A percentile compares a stretch with the other conserved stretches of the same genome.
These are phyloP conservation scores for Collariella sp. DNA, from an alignment of 495 filamentous ascomycete genomes.

Conservation along the genomic window DNA sequence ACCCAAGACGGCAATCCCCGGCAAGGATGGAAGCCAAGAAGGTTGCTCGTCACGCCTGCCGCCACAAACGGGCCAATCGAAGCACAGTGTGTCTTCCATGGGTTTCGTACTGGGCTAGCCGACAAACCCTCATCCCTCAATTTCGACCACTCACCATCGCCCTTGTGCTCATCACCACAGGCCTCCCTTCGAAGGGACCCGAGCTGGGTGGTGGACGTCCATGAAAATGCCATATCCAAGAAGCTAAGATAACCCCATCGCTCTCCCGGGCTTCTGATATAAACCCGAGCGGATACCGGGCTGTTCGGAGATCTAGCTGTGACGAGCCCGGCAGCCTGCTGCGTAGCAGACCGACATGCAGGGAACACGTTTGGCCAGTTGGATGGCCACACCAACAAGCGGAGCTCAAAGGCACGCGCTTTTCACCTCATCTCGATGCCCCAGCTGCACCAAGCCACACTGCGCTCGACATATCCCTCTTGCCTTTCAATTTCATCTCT, in stretches of 20 bases:
- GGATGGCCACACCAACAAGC: background rate
- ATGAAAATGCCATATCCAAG: background rate
- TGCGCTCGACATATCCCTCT: no score
- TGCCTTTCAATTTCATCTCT: no score
- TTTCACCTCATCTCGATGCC: background rate
- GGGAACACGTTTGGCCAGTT: slow-evolving; percentile 2
- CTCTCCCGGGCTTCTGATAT: background rate
- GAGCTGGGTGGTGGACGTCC: background rate
- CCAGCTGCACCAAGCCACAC: background rate
- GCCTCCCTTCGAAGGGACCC: background rate
- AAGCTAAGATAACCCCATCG: background rate
- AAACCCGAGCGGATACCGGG: background rate
- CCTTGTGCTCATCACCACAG: background rate
- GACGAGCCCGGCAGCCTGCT: background rate
- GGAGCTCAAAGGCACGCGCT: background rate
- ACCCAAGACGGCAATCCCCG: background rate
- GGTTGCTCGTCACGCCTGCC: background rate
- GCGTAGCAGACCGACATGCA: background rate
- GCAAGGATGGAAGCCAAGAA: slow-evolving; percentile 1
- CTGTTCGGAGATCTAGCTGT: background rate
- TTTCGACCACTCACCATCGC: slow-evolving; percentile 1
- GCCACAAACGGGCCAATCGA: background rate
- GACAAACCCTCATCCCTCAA: slow-evolving; percentile 8
- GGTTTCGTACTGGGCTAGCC: background rate
- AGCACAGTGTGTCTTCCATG: background rate